Evolutionary conservation across 1,284 basidiomycete species (phyloP).

Genomic region (Anthracocystis panici-leucophaei): DNA sequence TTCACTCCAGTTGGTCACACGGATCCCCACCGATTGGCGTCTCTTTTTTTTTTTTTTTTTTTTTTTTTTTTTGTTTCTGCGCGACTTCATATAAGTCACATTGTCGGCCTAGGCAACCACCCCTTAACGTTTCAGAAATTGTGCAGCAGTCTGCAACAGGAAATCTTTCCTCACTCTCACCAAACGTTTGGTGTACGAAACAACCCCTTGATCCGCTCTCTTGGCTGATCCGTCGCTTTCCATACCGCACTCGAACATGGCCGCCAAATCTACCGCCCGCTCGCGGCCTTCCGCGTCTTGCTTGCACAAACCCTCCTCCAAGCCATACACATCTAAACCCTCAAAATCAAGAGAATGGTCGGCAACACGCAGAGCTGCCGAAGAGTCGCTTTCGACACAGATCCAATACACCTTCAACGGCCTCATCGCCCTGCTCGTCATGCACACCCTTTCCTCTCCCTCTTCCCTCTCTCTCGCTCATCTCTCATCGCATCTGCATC

Average conservation of each 20-base stretch:
- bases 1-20: background rate
- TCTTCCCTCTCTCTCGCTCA: slow-evolving; percentile 57
- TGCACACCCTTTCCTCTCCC: slow-evolving; percentile 58
- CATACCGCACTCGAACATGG: slow-evolving; percentile 9
- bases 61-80: too few species aligned
- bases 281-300: slow-evolving; percentile 18
- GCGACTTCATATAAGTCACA: slow-evolving; percentile 9
- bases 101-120: background rate
- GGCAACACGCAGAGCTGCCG: slow-evolving; percentile 42
- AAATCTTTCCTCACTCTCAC: background rate
- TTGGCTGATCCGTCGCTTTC: background rate
- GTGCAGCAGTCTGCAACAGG: background rate
- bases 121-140: background rate
- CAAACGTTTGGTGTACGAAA: background rate
- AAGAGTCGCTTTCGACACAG: slow-evolving; percentile 36
- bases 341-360: slow-evolving; percentile 41
- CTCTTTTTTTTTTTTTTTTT: background rate
- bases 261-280: slow-evolving; percentile 27
- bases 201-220: background rate
- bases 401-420: slow-evolving; percentile 53
- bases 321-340: slow-evolving; percentile 9
- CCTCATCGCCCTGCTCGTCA: slow-evolving; percentile 53
- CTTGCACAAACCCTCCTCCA: slow-evolving; percentile 5
- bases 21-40: slow-evolving; percentile 5
- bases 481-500: slow-evolving; percentile 55